Conservation (phyloP, 139 green algal species). For the Volvox reticuliferus region DNA sequence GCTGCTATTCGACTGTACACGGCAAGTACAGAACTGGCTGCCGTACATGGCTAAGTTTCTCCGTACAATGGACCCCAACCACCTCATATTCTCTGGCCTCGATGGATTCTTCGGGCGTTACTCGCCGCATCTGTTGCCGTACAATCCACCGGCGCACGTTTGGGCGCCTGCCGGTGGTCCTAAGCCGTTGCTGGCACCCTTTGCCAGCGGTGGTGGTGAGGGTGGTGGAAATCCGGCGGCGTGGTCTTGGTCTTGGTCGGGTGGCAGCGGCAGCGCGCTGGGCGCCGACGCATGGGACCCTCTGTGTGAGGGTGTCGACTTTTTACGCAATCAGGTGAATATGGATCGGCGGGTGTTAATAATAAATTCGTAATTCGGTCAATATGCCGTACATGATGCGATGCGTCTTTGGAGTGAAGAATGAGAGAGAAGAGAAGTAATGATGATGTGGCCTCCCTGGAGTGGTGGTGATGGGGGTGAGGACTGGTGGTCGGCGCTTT, state of each 20-base stretch:
- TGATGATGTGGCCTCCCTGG: too few species aligned
- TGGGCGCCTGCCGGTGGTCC: neutral
- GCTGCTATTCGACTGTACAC: too few species aligned
- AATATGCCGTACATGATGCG: too few species aligned
- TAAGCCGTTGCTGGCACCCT: neutral
- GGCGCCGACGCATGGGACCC: slow-evolving; percentile 20
- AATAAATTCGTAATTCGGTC: too few species aligned
- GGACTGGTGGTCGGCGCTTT: too few species aligned
- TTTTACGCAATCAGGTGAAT: slow-evolving; percentile 5
- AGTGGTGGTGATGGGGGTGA: too few species aligned
- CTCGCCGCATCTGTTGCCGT: slow-evolving; percentile 52
- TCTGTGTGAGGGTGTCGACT: slow-evolving; percentile 34
- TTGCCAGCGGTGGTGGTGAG: neutral
- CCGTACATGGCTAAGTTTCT: slow-evolving; percentile 56
- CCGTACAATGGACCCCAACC: slow-evolving; percentile 48
- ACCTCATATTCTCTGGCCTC: slow-evolving; percentile 29
- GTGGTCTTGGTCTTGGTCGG: neutral
- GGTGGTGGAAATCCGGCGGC: neutral
- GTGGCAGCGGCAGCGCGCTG: slow-evolving; percentile 6
- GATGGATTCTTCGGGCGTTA: slow-evolving; percentile 52
- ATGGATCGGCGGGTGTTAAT: neutral
- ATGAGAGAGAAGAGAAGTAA: too few species aligned
- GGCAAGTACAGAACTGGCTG: slow-evolving; percentile 47
- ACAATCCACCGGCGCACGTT: slow-evolving; percentile 44
- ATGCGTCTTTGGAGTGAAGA: too few species aligned